Conservation (phyloP, 371 early-diverging fungal genomes). For the Phascolomyces articulosus region DNA sequence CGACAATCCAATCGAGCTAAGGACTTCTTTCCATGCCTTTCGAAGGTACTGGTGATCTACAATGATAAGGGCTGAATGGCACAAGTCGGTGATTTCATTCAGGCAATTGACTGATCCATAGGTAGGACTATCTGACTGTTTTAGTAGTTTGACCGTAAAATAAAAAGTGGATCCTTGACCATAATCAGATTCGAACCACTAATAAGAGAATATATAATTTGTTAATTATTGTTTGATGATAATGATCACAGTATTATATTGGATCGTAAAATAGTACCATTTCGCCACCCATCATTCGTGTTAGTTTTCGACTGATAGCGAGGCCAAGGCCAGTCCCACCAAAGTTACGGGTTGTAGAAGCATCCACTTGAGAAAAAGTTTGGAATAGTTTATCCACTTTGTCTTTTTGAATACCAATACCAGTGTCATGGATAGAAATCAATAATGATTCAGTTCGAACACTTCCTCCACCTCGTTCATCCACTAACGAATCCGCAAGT, state of each 20-base stretch:
- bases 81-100: slow-evolving; percentile 9
- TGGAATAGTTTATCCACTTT: slow-evolving; percentile 58
- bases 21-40: slow-evolving; percentile 3
- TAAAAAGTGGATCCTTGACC: slow-evolving; percentile 49
- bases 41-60: slow-evolving; percentile 5
- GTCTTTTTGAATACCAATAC: slow-evolving; percentile 63
- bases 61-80: slow-evolving; percentile 16
- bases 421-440: slow-evolving; percentile 63
- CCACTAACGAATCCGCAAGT: neutral
- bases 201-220: neutral
- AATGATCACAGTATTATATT: neutral
- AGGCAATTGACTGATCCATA: slow-evolving; percentile 25
- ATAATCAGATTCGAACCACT: slow-evolving; percentile 55
- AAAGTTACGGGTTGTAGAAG: slow-evolving; percentile 54
- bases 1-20: slow-evolving; percentile 1
- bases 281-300: slow-evolving; percentile 60
- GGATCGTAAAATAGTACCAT: slow-evolving; percentile 28
- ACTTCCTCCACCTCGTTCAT: neutral
- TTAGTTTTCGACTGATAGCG: slow-evolving; percentile 53
- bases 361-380: slow-evolving; percentile 64
- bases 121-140: slow-evolving; percentile 22
- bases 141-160: slow-evolving; percentile 33
- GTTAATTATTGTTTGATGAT: no score
- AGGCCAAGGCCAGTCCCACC: slow-evolving; percentile 61
- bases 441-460: slow-evolving; percentile 13